Conservation (phyloP, 352 stramenopile species). For the Phytophthora palmivora region DNA sequence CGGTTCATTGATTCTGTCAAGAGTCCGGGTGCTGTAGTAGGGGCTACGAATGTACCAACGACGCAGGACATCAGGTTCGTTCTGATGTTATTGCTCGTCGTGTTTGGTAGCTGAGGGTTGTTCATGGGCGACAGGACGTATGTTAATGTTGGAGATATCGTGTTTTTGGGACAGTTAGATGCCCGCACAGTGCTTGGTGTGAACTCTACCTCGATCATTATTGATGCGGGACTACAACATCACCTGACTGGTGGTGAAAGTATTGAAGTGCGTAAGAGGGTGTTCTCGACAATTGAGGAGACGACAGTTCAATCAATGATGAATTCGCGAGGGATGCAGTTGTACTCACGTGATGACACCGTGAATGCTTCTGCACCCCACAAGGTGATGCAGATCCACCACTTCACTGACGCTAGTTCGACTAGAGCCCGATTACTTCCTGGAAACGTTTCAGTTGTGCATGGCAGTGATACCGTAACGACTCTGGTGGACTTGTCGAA, state of each 20-base stretch:
- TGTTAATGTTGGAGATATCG: slow-evolving; percentile 58
- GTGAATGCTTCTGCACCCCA: slow-evolving; percentile 38
- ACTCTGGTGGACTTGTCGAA: slow-evolving; percentile 52
- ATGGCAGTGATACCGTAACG: slow-evolving; percentile 52
- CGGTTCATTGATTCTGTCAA: slow-evolving; percentile 46
- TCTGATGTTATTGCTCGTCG: neutral
- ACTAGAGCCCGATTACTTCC: slow-evolving; percentile 35
- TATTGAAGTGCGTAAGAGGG: slow-evolving; percentile 53
- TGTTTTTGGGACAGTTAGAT: slow-evolving; percentile 60
- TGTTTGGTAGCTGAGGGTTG: neutral
- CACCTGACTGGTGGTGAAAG: slow-evolving; percentile 45
- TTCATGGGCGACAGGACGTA: slow-evolving; percentile 35
- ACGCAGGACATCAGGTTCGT: slow-evolving; percentile 49
- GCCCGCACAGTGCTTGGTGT: slow-evolving; percentile 59
- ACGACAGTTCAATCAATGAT: slow-evolving; percentile 47
- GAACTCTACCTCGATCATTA: slow-evolving; percentile 40
- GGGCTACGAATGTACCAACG: slow-evolving; percentile 49
- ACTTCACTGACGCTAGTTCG: slow-evolving; percentile 58
- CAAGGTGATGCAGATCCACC: slow-evolving; percentile 51
- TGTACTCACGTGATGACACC: slow-evolving; percentile 60
- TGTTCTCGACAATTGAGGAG: slow-evolving; percentile 56
- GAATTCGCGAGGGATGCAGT: slow-evolving; percentile 56
- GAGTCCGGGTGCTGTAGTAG: slow-evolving; percentile 41
- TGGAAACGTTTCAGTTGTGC: slow-evolving; percentile 56
- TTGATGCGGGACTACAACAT: slow-evolving; percentile 63